phyloP scores from a whole-genome alignment of 1,284 basidiomycete species.

The Ceratobasidium sp. region DNA sequence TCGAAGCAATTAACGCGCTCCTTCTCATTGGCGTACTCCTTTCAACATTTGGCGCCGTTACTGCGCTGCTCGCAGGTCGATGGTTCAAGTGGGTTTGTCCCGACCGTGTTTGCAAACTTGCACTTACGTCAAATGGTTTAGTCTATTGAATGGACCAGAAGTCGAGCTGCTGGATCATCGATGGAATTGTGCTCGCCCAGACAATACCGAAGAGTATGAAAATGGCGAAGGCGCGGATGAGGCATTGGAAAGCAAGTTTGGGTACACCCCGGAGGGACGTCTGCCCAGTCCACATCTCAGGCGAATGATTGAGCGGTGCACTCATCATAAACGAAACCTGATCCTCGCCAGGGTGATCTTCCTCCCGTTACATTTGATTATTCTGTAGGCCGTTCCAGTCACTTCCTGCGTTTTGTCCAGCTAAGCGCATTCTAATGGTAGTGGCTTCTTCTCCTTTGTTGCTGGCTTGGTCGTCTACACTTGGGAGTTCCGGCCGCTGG shows the following conservation, averaged over 20 bases:
- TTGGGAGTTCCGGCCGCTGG: slow-evolving; percentile 24
- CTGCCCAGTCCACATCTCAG: background rate
- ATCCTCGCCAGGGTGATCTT: slow-evolving; percentile 29
- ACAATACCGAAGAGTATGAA: background rate
- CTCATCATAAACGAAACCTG: slow-evolving; percentile 3
- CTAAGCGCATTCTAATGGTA: background rate
- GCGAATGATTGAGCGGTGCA: background rate
- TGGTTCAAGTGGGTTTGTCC: slow-evolving; percentile 42
- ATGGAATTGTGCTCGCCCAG: slow-evolving; percentile 28
- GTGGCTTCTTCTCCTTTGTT: slow-evolving; percentile 35
- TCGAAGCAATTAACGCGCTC: slow-evolving; percentile 28
- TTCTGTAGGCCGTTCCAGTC: slow-evolving; percentile 3
- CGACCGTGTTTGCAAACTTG: background rate
- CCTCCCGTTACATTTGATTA: slow-evolving; percentile 14
- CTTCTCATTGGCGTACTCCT: slow-evolving; percentile 33
- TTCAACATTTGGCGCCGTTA: slow-evolving; percentile 35
- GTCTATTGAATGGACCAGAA: slow-evolving; percentile 19
- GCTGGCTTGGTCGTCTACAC: slow-evolving; percentile 25
- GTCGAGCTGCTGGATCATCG: slow-evolving; percentile 31
- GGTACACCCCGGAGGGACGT: slow-evolving; percentile 12
- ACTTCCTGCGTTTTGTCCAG: background rate
- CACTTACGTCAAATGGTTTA: background rate
- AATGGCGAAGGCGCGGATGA: background rate
- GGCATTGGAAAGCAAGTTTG: background rate
- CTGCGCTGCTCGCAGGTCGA: slow-evolving; percentile 26